These are phyloP conservation scores for Yamadazyma friedrichii DNA, from an alignment of 1,139 yeast genomes.

Conservation along the genomic window DNA sequence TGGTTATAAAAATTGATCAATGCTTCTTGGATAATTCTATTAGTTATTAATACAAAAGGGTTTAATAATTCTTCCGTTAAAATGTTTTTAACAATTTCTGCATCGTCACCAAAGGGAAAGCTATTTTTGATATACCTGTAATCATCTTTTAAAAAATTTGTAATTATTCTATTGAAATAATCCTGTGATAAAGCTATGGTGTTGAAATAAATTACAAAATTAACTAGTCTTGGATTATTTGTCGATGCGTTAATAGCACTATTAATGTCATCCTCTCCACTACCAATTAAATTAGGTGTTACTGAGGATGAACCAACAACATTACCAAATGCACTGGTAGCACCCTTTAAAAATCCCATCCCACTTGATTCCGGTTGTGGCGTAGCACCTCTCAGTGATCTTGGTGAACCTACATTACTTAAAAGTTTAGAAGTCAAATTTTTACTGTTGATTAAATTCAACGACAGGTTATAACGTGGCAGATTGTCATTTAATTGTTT, in stretches of 20 bases:
- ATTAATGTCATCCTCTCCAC: background rate
- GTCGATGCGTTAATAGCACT: constrained; percentile 4
- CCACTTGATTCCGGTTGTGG: constrained; percentile 31
- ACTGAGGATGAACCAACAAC: constrained; percentile 37
- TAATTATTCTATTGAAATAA: constrained; percentile 50
- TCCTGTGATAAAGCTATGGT: constrained; percentile 58
- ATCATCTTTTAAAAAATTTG: constrained; percentile 29
- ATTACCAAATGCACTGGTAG: constrained; percentile 46
- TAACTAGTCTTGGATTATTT: constrained; percentile 39
- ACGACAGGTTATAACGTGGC: constrained; percentile 49
- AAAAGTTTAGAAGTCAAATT: constrained; percentile 15
- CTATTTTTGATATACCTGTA: constrained; percentile 32
- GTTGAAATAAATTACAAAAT: constrained; percentile 57
- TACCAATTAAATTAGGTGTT: constrained; percentile 13
- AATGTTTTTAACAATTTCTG: constrained; percentile 38
- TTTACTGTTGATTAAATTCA: constrained; percentile 22
- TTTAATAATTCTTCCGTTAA: constrained; percentile 36
- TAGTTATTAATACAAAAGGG: constrained; percentile 41
- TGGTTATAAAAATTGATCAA: constrained; percentile 58
- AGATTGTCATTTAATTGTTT: constrained; percentile 56
- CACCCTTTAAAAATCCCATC: constrained; percentile 45
- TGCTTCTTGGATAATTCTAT: constrained; percentile 51
- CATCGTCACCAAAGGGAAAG: constrained; percentile 59
- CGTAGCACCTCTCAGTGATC: constrained; percentile 29
- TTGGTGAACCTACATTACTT: constrained; percentile 24